Conservation (phyloP, 2,329 filamentous ascomycete species). For the Calonectria pseudoreteaudii region DNA sequence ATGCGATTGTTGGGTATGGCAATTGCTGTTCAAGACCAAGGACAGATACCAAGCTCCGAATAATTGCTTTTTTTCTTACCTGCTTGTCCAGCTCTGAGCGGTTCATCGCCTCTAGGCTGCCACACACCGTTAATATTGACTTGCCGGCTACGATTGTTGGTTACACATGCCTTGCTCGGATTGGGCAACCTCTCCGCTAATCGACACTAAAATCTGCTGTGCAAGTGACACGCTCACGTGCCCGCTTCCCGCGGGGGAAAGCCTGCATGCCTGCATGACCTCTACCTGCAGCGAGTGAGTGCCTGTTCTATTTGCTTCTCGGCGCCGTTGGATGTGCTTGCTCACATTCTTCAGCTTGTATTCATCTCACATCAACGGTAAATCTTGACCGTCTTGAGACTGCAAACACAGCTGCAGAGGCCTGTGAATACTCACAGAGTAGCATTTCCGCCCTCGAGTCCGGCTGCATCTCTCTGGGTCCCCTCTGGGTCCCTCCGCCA, state of each 20-base stretch:
- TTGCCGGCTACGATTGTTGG: not conserved
- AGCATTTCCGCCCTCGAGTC: not conserved
- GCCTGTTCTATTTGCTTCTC: conserved; percentile 20
- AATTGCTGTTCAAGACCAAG: not conserved
- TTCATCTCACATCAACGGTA: not conserved
- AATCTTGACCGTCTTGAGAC: not conserved
- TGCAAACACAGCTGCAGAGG: not conserved
- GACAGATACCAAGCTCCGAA: not conserved
- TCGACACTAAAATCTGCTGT: conserved; percentile 31
- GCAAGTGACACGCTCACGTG: conserved; percentile 33
- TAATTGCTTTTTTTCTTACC: not conserved
- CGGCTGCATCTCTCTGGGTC: not conserved
- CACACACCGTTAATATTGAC: not conserved
- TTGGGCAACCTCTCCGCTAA: conserved; percentile 28
- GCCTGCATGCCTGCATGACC: conserved; percentile 30
- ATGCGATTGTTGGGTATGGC: not conserved
- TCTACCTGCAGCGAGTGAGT: conserved; percentile 19
- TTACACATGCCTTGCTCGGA: conserved; percentile 9
- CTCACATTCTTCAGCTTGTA: conserved; percentile 2
- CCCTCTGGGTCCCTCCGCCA: conserved; percentile 22
- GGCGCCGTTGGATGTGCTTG: conserved; percentile 14
- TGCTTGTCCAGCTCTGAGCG: not conserved
- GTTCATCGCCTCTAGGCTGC: not conserved
- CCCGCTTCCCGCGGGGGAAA: conserved; percentile 21
- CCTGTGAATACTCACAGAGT: not conserved